Evolutionary conservation across 2,329 filamentous ascomycete genomes (phyloP), one percentile per base, ranked within the genome.

Genomic region (Talaromyces sp.): DNA sequence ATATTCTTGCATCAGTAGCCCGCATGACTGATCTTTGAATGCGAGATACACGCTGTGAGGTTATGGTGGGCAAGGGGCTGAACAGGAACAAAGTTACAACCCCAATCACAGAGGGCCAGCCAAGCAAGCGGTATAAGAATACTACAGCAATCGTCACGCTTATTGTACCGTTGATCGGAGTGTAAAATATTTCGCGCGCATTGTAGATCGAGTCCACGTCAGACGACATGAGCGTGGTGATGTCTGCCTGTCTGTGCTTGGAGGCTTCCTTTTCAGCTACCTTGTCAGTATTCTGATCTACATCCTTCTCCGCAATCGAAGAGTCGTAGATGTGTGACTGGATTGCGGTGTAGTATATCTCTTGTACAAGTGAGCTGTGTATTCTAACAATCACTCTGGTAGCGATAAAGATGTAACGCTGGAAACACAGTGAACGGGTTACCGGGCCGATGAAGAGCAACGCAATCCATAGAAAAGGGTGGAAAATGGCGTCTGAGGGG

Each of bases 171-270:
- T 81, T 80, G 32, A 79, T 71, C 1, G 70, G 59, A 12, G 80
- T 73, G 54, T 81, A 73, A 48, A 85, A 72, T 10, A 83, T 71
- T 63, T 86, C 83, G 41, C 82, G 77, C 9, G 81, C 77, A 27
- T 71, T 77, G 60, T 76, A 81, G 32, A 86, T 77, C 29, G 82
- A 80, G 58, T 85, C 82, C 10, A 86, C 76, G 64, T 86, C 83
- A 29, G 81, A 81, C 9, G 82, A 80, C 81, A 85, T 85, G 57
- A 86, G 74, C 59, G 83, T 85, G 14, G 81, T 80, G 52, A 84
- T 75, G 17, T 82, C 81, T 8, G 81, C 77, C 3, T 82, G 81
- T 1, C 80, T 76, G 24, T 75, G 70, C 14, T 69, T 71, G 48
- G 71, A 65, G 46, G 71, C 64, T 2, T 62, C 62, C 26, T 71